Percentiles rank a stretch among this genome's conserved stretches.
Evolutionary conservation across 108 stramenopile species (phyloP).

Genomic region (Cyclostephanos tholiformis): DNA sequence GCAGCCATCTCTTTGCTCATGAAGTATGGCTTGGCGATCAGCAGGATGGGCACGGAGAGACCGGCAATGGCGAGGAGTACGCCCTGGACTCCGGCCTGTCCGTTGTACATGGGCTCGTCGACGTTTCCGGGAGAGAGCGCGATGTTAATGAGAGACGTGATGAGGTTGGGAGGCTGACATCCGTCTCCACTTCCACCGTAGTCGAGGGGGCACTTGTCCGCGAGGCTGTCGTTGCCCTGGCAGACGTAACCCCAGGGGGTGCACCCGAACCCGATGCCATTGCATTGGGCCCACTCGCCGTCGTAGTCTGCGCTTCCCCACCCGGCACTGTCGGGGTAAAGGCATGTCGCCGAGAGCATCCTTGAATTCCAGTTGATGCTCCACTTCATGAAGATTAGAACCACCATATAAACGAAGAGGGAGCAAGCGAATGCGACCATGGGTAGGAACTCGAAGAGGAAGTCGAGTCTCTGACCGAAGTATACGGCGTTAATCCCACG

Average conservation of each 20-base stretch:
- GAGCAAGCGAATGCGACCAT: constrained; percentile 93
- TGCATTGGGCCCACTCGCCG: constrained; percentile 74
- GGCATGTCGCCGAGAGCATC: constrained; percentile 93
- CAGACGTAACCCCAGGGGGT: constrained; percentile 85
- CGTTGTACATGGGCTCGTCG: constrained; percentile 94
- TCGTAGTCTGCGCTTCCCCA: constrained; percentile 79
- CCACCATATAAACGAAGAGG: constrained; percentile 97
- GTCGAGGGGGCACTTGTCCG: constrained; percentile 84
- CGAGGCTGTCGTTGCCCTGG: constrained; percentile 59
- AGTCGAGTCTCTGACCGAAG: constrained; percentile 89
- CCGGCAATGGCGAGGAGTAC: constrained; percentile 90
- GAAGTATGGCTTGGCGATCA: constrained; percentile 93
- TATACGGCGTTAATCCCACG: constrained; percentile 93
- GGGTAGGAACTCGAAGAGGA: constrained; percentile 94
- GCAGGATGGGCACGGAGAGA: constrained; percentile 89
- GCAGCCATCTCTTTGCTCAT: constrained; percentile 62
- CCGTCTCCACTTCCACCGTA: constrained; percentile 94
- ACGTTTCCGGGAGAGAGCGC: constrained; percentile 93
- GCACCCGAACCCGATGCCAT: constrained; percentile 67
- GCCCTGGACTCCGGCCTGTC: constrained; percentile 88
- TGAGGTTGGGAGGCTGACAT: constrained; percentile 97
- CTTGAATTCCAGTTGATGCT: constrained; percentile 94
- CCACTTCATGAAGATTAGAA: constrained; percentile 99
- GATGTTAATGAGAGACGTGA: constrained; percentile 97
- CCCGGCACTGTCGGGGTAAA: constrained; percentile 65